These are phyloP conservation scores for Inga oerstediana DNA, from an alignment of 306 rosid species.

Conservation along the genomic window DNA sequence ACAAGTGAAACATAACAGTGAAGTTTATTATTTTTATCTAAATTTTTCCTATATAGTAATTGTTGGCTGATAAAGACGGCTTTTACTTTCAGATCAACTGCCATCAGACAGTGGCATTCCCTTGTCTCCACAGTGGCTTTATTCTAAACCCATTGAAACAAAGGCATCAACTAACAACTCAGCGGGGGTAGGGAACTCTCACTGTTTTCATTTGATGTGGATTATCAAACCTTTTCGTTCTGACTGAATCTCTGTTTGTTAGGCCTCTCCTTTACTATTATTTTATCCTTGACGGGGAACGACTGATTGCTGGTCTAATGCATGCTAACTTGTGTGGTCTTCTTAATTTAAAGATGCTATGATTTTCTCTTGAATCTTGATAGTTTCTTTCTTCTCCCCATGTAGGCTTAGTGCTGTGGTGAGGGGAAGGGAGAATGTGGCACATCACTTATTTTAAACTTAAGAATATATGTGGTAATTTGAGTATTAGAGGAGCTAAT, in stretches of 20 bases:
- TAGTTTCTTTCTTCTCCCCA: neutral
- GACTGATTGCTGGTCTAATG: conserved; percentile 3
- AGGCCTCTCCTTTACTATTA: neutral
- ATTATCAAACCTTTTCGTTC: neutral
- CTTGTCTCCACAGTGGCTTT: conserved; percentile 78
- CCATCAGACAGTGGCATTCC: conserved; percentile 65
- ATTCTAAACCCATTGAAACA: conserved; percentile 65
- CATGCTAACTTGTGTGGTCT: conserved; percentile 1
- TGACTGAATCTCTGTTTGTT: neutral
- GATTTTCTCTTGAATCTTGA: neutral
- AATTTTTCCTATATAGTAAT: neutral
- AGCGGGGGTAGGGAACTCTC: conserved; percentile 48
- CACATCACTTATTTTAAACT: neutral
- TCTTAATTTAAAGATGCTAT: neutral
- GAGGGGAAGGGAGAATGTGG: neutral
- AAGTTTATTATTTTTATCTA: neutral
- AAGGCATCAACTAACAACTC: conserved; percentile 44
- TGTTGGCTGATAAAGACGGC: conserved; percentile 28
- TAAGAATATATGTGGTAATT: neutral
- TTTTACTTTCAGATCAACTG: conserved; percentile 56
- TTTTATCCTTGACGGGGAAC: neutral
- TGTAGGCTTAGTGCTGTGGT: neutral
- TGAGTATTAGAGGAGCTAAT: conserved; percentile 1
- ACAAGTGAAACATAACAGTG: neutral
- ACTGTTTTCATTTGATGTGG: conserved; percentile 9